A percentile compares a stretch with the other conserved stretches of the same genome.
Conservation (phyloP, 169 alveolate genomes). For the Babesia caballi region DNA sequence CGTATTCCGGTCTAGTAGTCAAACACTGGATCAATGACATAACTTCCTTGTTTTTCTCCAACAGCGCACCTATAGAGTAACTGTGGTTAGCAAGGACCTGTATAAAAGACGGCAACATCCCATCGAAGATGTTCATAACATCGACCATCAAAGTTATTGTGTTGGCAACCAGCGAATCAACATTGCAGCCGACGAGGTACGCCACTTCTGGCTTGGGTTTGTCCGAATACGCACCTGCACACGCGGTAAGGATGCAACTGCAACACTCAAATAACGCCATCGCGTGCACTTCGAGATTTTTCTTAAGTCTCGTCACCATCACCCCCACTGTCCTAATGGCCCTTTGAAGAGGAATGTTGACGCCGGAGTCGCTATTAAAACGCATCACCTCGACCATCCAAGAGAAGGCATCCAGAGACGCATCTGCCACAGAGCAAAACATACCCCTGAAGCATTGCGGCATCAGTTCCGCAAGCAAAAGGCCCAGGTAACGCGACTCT, state of each 20-base stretch:
- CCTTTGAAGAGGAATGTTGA: slow-evolving; percentile 5
- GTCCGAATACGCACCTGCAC: background rate
- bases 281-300: slow-evolving; percentile 6
- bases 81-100: background rate
- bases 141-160: slow-evolving; percentile 33
- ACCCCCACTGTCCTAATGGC: slow-evolving; percentile 26
- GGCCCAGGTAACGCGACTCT: slow-evolving; percentile 17
- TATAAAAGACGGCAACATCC: background rate
- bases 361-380: background rate
- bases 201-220: background rate
- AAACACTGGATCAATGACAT: slow-evolving; percentile 10
- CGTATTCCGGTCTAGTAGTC: background rate
- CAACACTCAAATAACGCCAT: slow-evolving; percentile 9
- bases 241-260: background rate
- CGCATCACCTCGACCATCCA: slow-evolving; percentile 19
- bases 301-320: slow-evolving; percentile 24
- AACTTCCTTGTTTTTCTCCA: background rate
- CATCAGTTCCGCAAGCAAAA: slow-evolving; percentile 34
- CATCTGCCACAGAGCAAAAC: background rate
- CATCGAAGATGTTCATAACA: slow-evolving; percentile 9
- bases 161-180: background rate
- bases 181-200: background rate
- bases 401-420: background rate
- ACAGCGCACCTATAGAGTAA: background rate
- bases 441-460: slow-evolving; percentile 10